Base-by-base conservation (phyloP, 1,284 basidiomycete species). In the Puccinia polysora region DNA sequence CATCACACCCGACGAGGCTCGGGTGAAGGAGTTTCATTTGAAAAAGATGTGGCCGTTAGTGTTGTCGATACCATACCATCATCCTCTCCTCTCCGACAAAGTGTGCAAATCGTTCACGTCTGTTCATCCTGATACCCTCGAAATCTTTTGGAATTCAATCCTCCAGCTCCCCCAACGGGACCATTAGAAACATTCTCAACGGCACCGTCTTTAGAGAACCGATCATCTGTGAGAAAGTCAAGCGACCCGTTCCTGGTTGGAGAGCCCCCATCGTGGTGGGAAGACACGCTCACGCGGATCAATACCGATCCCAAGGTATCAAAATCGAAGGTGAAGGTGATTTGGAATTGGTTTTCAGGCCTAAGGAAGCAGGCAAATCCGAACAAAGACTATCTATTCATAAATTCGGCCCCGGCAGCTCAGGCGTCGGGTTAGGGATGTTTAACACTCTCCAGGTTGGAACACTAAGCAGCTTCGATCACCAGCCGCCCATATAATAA, bases 131-230 rank as follows among this genome's bases (percentile, higher is more conserved):
- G 30, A 18, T 7, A n/a, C 30, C 23, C 25, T 4, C 23, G 14
- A 6, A 15, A 20, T n/a, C n/a, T n/a, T n/a, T n/a, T n/a, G n/a
- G n/a, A n/a, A n/a, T 62, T 43, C 12, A 7, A 23, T 25, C 12
- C 32, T 25, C 32, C 20, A 70, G 67, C 45, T 70, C 67, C 18
- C 67, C 67, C 12, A 70, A 70, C 23, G 67, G 67, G 25, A 70
- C 67, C 4, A 93, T 97, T 81, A 89, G 94, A 77, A 97, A 97
- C 81, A 94, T 96, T 78, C 87, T 97, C 65, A 93, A 93, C 60
- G 95, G 95, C 67, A 97, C 95, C 38, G 95, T 98, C 73, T 98
- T 98, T 87, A 89, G 95, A 76, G 95, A 97, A 81, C 96, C 96
- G 76, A 98, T 98, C 82, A 88, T 98, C 78, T 86, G 97, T 56